phyloP scores from a whole-genome alignment of 2,329 filamentous ascomycete genomes.

The Apiospora malaysiana region DNA sequence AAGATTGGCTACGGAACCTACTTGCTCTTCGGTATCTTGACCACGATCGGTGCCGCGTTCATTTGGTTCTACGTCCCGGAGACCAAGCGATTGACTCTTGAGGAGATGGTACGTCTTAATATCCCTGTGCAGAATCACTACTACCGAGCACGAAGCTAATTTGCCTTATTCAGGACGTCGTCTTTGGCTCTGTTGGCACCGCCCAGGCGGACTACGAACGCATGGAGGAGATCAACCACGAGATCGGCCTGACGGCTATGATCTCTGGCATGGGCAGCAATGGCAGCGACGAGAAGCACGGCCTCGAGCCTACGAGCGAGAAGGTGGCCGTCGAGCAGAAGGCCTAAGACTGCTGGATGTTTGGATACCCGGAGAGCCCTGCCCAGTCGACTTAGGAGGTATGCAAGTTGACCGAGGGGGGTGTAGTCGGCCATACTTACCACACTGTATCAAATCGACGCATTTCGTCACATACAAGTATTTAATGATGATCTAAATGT shows the following conservation, averaged over 20 bases:
- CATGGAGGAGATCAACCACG: conserved; percentile 74
- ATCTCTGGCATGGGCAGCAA: conserved; percentile 35
- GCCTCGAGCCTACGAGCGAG: neutral
- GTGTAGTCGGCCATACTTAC: no score
- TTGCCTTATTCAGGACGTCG: conserved; percentile 55
- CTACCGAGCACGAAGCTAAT: neutral
- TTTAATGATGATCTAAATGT: neutral
- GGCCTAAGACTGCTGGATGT: neutral
- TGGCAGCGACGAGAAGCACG: neutral
- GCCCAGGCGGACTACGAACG: conserved; percentile 71
- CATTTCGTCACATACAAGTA: neutral
- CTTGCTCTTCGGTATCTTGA: conserved; percentile 71
- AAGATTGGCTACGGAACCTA: conserved; percentile 73
- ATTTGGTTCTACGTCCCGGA: conserved; percentile 70
- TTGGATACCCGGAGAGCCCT: neutral
- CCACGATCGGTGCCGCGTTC: conserved; percentile 64
- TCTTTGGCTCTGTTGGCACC: conserved; percentile 71
- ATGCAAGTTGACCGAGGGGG: neutral
- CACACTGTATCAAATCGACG: no score
- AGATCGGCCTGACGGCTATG: conserved; percentile 66
- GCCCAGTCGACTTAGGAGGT: neutral
- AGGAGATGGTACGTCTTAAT: conserved; percentile 60
- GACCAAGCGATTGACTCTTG: conserved; percentile 67
- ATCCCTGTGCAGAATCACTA: neutral
- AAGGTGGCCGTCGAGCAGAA: conserved; percentile 1